phyloP scores from a whole-genome alignment of 768 basidiomycete genomes.

The Daedaleopsis nitida region DNA sequence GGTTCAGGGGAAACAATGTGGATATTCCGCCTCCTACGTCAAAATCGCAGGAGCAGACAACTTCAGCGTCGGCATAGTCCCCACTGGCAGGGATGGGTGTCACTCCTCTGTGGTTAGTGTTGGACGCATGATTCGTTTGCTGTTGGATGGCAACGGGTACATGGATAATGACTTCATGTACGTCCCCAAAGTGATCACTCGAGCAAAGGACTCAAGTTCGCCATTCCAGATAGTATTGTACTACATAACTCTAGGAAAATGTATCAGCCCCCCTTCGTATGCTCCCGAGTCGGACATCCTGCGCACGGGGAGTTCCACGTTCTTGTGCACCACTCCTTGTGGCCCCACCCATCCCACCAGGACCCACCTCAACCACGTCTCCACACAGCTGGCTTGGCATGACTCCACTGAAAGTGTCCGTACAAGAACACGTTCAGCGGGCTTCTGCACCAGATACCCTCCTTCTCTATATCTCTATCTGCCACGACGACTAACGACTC shows the following conservation, averaged over 20 bases:
- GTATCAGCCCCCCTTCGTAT: not conserved
- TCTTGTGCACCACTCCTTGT: not conserved
- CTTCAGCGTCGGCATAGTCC: not conserved
- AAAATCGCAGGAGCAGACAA: conserved; percentile 7
- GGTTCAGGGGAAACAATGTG: conserved; percentile 32
- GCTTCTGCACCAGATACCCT: not conserved
- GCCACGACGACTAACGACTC: not conserved
- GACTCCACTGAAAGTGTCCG: not conserved
- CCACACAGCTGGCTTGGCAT: not conserved
- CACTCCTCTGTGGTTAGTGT: not conserved
- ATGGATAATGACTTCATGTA: not conserved
- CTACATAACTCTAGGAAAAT: not conserved
- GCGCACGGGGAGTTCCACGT: not conserved
- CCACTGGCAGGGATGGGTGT: not conserved
- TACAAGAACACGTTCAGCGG: not conserved
- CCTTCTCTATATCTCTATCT: not conserved
- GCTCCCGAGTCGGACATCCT: too few relatives aligned
- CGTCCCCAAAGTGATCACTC: not conserved
- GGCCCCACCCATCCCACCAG: not conserved
- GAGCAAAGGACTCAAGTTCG: not conserved
- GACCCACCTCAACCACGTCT: not conserved
- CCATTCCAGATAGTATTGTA: not conserved
- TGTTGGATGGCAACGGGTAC: not conserved
- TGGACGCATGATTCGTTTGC: not conserved
- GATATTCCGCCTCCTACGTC: conserved; percentile 18